Evolutionary conservation across 208 protist genomes (phyloP).

Genomic region (Porcisia hertigi): DNA sequence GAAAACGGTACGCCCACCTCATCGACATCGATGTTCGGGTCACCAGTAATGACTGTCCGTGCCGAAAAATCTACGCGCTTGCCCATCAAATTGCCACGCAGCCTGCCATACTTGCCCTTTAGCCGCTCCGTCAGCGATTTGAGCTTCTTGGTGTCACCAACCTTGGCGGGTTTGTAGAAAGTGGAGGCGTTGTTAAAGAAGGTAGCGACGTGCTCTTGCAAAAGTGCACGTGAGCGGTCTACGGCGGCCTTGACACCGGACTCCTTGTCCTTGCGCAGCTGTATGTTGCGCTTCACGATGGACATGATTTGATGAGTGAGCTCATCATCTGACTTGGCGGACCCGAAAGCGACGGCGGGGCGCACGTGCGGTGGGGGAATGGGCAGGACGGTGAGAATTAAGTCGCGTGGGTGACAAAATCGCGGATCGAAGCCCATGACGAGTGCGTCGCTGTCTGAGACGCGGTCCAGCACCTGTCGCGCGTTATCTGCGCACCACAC

Average conservation of each 20-base stretch:
- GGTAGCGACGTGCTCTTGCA: constrained; percentile 98
- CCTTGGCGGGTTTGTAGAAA: constrained; percentile 87
- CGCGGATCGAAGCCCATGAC: constrained; percentile 78
- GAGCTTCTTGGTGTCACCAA: constrained; percentile 92
- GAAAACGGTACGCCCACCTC: constrained; percentile 99
- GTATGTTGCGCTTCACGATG: constrained; percentile 97
- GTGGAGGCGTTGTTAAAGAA: constrained; percentile 98
- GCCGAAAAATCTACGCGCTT: constrained; percentile 99
- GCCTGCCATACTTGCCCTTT: constrained; percentile 99
- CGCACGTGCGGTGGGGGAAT: constrained; percentile 98
- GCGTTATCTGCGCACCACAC: constrained; percentile 78
- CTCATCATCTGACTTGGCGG: constrained; percentile 95
- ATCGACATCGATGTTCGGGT: constrained; percentile 97
- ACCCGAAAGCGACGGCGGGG: constrained; percentile 94
- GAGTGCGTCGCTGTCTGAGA: constrained; percentile 66
- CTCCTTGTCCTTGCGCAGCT: constrained; percentile 87
- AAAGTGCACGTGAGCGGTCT: constrained; percentile 77
- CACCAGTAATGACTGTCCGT: constrained; percentile 99
- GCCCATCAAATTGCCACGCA: constrained; percentile 99
- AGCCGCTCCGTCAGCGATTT: constrained; percentile 99
- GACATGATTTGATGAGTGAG: constrained; percentile 97
- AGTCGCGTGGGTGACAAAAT: constrained; percentile 80
- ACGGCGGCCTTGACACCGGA: constrained; percentile 90
- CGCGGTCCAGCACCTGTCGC: constrained; percentile 70
- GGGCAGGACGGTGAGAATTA: constrained; percentile 96